phyloP scores from a whole-genome alignment of 371 early-diverging fungal genomes.

The Mucor plumbeus region DNA sequence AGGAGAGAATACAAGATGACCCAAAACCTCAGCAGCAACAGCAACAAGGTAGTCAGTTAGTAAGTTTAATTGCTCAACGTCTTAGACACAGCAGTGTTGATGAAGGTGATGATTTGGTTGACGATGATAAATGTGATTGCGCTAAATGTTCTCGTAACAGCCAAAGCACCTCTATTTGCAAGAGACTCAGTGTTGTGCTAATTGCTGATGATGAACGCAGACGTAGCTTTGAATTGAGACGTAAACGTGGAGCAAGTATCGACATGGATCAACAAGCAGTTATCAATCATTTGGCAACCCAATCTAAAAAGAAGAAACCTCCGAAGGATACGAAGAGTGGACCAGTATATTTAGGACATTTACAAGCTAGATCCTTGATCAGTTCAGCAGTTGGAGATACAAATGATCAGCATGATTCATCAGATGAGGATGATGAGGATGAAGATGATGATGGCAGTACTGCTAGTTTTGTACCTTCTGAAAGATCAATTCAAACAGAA shows the following conservation, averaged over 20 bases:
- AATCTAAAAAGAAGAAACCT: neutral
- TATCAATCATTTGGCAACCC: neutral
- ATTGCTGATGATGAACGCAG: conserved; percentile 32
- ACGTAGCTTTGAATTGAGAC: conserved; percentile 38
- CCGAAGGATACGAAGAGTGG: conserved; percentile 15
- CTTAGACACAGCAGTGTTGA: conserved; percentile 28
- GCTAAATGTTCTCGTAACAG: conserved; percentile 26
- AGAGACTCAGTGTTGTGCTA: conserved; percentile 32
- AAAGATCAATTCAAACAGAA: conserved; percentile 29
- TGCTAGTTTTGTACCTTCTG: conserved; percentile 23
- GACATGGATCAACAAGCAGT: conserved; percentile 20
- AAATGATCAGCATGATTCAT: neutral
- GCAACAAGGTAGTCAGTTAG: conserved; percentile 24
- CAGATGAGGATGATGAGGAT: conserved; percentile 12
- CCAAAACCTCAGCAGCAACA: neutral
- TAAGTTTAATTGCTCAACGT: conserved; percentile 49
- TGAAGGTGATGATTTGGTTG: conserved; percentile 18
- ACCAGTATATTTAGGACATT: conserved; percentile 30
- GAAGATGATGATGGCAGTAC: conserved; percentile 22
- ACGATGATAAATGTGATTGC: conserved; percentile 27
- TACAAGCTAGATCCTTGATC: conserved; percentile 20
- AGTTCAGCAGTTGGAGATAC: neutral
- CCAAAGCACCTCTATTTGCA: conserved; percentile 18
- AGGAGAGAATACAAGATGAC: neutral
- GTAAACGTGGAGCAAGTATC: conserved; percentile 41